Percentiles rank a stretch among this genome's conserved stretches.
Evolutionary conservation across 148 eudicot species (phyloP).

Genomic region (Chenopodium quinoa): DNA sequence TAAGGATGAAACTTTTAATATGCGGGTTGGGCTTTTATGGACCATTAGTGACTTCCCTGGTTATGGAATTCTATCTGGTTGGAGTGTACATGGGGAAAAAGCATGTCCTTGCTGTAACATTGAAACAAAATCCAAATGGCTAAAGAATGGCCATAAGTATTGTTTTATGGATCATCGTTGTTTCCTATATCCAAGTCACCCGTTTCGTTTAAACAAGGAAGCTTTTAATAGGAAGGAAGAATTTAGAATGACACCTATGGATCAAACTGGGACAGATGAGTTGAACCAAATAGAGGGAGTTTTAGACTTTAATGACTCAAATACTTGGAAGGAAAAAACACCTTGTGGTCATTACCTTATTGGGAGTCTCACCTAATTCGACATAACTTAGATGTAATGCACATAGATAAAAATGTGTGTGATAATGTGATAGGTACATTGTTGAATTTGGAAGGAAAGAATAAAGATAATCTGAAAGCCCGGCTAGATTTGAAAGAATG

Average conservation of each 20-base stretch:
- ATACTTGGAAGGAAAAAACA: not conserved
- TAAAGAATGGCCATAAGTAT: not conserved
- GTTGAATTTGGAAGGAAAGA: not conserved
- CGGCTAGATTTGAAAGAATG: not conserved
- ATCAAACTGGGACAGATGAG: not conserved
- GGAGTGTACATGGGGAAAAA: not conserved
- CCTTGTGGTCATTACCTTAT: not conserved
- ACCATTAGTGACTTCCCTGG: not conserved
- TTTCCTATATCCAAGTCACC: not conserved
- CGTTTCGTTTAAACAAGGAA: not conserved
- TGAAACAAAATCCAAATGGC: not conserved
- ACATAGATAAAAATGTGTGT: not conserved
- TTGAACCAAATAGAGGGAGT: not conserved
- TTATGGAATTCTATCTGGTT: not conserved
- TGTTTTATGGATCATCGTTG: not conserved
- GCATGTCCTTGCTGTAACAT: not conserved
- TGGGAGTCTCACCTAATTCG: not conserved
- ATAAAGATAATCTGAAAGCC: not conserved
- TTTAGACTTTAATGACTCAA: not conserved
- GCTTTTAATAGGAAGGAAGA: not conserved
- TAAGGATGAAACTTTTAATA: not conserved
- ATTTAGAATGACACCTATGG: not conserved
- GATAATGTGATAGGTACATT: not conserved
- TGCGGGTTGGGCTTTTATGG: not conserved
- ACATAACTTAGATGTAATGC: not conserved